Evolutionary conservation across 225 moss, liverwort and hornwort genomes (phyloP).

Genomic region (Ulota crispa): DNA sequence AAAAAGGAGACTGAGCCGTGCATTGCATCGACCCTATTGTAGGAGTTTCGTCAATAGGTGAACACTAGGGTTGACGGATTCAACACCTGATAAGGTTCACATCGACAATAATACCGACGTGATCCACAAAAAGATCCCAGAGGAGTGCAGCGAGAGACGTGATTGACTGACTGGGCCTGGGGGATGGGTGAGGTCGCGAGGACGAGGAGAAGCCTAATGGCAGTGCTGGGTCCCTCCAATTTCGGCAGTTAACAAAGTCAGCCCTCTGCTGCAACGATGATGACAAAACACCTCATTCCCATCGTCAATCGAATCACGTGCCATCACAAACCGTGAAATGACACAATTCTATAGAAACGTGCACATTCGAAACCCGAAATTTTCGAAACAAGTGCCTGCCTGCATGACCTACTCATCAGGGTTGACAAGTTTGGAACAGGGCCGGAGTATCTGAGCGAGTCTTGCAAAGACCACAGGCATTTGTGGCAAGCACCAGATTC

Average conservation of each 20-base stretch:
- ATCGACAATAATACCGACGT: constrained; percentile 14
- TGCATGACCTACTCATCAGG: not conserved
- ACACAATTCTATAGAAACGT: not conserved
- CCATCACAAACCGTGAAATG: not conserved
- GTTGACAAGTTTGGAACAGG: not conserved
- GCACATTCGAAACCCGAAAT: not conserved
- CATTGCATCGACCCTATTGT: not conserved
- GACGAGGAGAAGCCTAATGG: not conserved
- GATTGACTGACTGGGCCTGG: constrained; percentile 1
- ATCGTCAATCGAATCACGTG: constrained; percentile 1
- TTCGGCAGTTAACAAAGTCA: constrained; percentile 23
- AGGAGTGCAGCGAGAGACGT: not conserved
- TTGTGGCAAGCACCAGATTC: constrained; percentile 6
- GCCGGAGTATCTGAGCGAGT: not conserved
- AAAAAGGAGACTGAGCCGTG: not conserved
- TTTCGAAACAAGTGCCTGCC: not conserved
- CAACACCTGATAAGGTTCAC: not conserved
- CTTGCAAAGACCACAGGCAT: not conserved
- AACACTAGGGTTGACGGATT: constrained; percentile 1
- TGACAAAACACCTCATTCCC: not conserved
- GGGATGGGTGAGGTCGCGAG: not conserved
- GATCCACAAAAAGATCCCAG: constrained; percentile 5
- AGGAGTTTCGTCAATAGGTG: not conserved
- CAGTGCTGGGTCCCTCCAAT: constrained; percentile 12
- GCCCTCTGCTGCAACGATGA: not conserved